Conservation (phyloP, 2,329 filamentous ascomycete species). For the Xylaria hypoxylon region DNA sequence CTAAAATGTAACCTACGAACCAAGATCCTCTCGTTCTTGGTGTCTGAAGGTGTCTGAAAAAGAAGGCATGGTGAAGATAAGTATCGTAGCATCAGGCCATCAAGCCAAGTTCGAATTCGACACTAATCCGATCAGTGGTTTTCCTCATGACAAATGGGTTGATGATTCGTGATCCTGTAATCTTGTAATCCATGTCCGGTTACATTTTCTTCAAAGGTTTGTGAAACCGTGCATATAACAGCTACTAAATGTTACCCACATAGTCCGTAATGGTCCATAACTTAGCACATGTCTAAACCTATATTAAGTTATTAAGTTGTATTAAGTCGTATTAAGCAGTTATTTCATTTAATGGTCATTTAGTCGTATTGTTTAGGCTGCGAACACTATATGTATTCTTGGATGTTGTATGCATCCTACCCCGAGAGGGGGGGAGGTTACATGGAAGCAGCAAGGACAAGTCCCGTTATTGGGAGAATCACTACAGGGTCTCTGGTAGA, state of each 20-base stretch:
- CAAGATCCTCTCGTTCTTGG: slow-evolving; percentile 4
- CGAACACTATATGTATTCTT: slow-evolving; percentile 6
- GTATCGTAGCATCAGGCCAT: not conserved
- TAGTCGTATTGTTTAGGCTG: not conserved
- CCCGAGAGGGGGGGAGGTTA: slow-evolving; percentile 10
- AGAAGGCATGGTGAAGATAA: not conserved
- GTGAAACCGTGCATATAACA: slow-evolving; percentile 5
- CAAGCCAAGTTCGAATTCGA: slow-evolving; percentile 1
- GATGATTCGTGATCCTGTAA: not conserved
- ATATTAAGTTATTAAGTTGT: slow-evolving; percentile 16
- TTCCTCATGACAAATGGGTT: not conserved
- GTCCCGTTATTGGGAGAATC: not conserved
- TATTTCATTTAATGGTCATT: not conserved
- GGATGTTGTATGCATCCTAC: slow-evolving; percentile 11
- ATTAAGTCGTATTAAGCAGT: not conserved
- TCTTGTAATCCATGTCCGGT: slow-evolving; percentile 1
- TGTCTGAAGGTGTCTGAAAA: slow-evolving; percentile 11
- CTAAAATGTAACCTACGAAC: slow-evolving; percentile 13
- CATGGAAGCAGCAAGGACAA: slow-evolving; percentile 5
- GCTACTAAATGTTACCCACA: not conserved
- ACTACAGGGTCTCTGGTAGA: not conserved
- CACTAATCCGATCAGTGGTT: not conserved
- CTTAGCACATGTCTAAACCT: not conserved
- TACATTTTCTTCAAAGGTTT: slow-evolving; percentile 1
- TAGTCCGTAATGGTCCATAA: not conserved